Base-by-base conservation (phyloP, 768 basidiomycete genomes). In the Mycena floridula region DNA sequence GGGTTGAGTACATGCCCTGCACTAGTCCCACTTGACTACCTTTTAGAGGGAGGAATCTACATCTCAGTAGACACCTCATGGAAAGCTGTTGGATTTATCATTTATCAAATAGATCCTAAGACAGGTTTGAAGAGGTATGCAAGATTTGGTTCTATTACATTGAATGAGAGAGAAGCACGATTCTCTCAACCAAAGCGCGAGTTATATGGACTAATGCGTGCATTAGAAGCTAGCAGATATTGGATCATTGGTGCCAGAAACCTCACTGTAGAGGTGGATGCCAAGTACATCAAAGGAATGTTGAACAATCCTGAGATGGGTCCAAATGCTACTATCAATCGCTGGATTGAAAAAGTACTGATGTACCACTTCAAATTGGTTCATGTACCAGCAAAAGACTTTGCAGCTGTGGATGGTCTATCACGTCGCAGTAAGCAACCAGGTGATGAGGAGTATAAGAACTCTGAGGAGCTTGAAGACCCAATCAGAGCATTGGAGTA, bases 221-320 rank as follows among this genome's bases (percentile, higher is more conserved):
- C 64, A 1, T 32, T 65, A 49, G 53, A 24, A 63, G n/a, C n/a
- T n/a, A n/a, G n/a, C n/a, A n/a, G n/a, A n/a, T n/a, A n/a, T n/a
- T n/a, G n/a, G n/a, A n/a, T n/a, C n/a, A n/a, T n/a, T n/a, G n/a
- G n/a, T n/a, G n/a, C n/a, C n/a, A n/a, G n/a, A n/a, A n/a, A 57
- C 2, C 48, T 73, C 0, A 40, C 52, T 16, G 54, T 73, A 0
- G 66, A 70, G 49, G 62, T 65, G 0, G 65, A 73, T 50, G 68
- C 66, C 0, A 54, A 64, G 25, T 65, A 65, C 45, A 68, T 73
- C 6, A 65, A 65, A 42, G 66, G 63, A n/a, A 73, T 71, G 68
- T 40, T 73, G 3, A 66, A 70, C 39, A 45, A 63, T 12, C 68
- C 69, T 0, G 65, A 71, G 26, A 20, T 65, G 0, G 57, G 58